Evolutionary conservation across 805 yeast species (phyloP), one percentile per base, ranked within the genome.

Genomic region (Yamadazyma nakazawae): DNA sequence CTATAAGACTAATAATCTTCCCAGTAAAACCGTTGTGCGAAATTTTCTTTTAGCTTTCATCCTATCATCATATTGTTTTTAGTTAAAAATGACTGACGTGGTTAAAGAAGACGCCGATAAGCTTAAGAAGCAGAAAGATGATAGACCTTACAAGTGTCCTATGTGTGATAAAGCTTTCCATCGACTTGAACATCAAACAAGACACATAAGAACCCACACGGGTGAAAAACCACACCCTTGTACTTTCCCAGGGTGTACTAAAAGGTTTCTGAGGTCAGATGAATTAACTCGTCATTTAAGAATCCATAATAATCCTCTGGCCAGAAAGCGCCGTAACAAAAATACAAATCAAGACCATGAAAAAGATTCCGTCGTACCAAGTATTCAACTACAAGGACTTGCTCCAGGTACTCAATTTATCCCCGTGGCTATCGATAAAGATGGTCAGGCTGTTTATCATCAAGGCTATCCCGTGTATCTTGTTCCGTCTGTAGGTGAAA

Each of bases 211-310:
- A 48, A 89, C 96, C 9, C 96, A 89, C 67, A 89, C 97, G 0
- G 97, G 97, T 41, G 96, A 89, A 63, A 87, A 88, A 62, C 96
- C 96, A 2, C 94, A 87, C 61, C 82, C 81, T 42, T 89, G 97
- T 66, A 78, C 82, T 16, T 88, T 78, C 55, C 90, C 94, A 1
- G 88, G 88, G n/a, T 89, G 97, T 67, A 64, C 81, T 45, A 88
- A 90, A 64, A 75, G 85, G 52, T 89, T 89, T 60, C 78, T 86
- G 48, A 76, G 96, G 52, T 76, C 84, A 24, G 96, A 90, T 66
- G 96, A 89, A 67, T 75, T 89, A 47, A 89, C 96, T 12, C 74
- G 96, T 54, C 97, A 89, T 66, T 74, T 85, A 42, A 72, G 96
- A 52, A 90, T 86, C 44, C 97, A 89, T 67, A 74, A 80, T 17